phyloP scores from a whole-genome alignment of 2,329 filamentous ascomycete genomes.

The Cadophora sp. region DNA sequence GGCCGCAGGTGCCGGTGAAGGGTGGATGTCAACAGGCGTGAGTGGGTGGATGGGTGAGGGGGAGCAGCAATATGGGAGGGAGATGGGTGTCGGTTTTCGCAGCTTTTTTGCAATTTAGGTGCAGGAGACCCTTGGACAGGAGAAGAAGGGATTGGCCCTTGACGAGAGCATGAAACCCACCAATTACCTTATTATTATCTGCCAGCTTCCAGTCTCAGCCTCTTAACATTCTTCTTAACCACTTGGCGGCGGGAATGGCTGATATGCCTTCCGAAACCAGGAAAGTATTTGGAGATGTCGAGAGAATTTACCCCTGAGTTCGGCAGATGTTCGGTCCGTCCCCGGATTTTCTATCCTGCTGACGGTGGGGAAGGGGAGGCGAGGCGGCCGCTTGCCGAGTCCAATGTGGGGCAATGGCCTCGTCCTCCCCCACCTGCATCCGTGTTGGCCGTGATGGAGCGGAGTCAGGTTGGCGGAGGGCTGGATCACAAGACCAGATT shows the following conservation, averaged over 20 bases:
- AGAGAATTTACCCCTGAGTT: conserved; percentile 4
- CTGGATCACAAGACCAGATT: not conserved
- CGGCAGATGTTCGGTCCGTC: not conserved
- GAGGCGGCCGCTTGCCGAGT: not conserved
- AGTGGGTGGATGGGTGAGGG: not conserved
- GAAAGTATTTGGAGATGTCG: not conserved
- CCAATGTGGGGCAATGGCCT: too few species aligned
- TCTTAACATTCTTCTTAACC: not conserved
- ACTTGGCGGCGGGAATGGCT: conserved; percentile 16
- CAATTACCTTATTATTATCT: not conserved
- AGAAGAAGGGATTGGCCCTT: conserved; percentile 2
- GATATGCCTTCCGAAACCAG: conserved; percentile 9
- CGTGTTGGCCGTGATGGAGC: too few species aligned
- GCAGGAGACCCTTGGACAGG: conserved; percentile 2
- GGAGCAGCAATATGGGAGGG: not conserved
- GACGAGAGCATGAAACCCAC: not conserved
- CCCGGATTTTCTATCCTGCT: not conserved
- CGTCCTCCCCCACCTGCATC: too few species aligned
- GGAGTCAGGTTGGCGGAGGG: too few species aligned
- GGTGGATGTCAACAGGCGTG: not conserved
- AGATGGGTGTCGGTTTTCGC: not conserved
- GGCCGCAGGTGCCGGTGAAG: too few species aligned
- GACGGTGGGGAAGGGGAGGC: not conserved
- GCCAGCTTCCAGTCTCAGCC: not conserved
- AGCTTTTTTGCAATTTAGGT: conserved; percentile 9